Evolutionary conservation across 1,284 basidiomycete genomes (phyloP).

Genomic region (Phenoliferia sp.): DNA sequence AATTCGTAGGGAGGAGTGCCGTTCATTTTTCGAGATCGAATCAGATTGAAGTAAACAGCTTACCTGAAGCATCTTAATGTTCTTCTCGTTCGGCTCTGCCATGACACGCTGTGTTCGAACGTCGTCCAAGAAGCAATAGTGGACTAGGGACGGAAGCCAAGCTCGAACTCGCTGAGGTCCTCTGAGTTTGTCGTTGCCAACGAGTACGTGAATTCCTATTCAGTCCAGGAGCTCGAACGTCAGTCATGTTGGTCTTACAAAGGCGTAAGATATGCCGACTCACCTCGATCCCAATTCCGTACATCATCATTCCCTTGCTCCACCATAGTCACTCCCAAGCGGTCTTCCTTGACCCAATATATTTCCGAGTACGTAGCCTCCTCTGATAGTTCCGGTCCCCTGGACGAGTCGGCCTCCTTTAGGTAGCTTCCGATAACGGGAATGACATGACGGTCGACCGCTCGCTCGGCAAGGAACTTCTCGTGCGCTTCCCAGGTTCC

Average conservation of each 20-base stretch:
- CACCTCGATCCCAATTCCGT: constrained; percentile 52
- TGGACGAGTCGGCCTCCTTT: constrained; percentile 42
- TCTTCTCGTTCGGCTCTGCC: constrained; percentile 48
- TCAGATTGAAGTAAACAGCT: neutral
- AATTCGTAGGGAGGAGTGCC: neutral
- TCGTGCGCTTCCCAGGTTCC: constrained; percentile 52
- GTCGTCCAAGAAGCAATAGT: constrained; percentile 53
- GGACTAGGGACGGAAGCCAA: constrained; percentile 50
- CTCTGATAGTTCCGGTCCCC: constrained; percentile 48
- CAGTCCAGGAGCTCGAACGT: neutral
- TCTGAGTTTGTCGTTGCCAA: constrained; percentile 32
- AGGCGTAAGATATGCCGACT: constrained; percentile 35
- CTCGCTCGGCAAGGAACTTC: constrained; percentile 46
- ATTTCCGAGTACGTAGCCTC: constrained; percentile 55
- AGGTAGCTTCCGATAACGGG: constrained; percentile 45
- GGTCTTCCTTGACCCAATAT: constrained; percentile 51
- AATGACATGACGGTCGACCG: constrained; percentile 49
- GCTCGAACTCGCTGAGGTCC: constrained; percentile 44
- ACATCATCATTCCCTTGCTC: constrained; percentile 19
- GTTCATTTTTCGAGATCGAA: neutral
- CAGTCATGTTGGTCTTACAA: constrained; percentile 39
- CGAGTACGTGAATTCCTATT: constrained; percentile 34
- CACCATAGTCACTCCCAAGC: constrained; percentile 12
- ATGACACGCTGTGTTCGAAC: constrained; percentile 49
- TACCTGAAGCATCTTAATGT: constrained; percentile 31